phyloP scores from a whole-genome alignment of 306 rosid genomes.

The Corylus heterophylla region DNA sequence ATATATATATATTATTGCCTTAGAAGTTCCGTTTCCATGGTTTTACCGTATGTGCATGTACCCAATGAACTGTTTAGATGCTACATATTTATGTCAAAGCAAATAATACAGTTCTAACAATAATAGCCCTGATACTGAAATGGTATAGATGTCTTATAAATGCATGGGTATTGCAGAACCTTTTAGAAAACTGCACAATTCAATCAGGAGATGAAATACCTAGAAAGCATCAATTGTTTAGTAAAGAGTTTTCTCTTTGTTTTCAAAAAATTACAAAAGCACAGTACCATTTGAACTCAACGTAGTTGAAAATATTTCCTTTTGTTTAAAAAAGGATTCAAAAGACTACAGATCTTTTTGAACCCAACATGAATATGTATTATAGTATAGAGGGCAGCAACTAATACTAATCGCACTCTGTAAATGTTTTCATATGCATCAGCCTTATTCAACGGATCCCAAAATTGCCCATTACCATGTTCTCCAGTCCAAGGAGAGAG shows the following conservation, averaged over 20 bases:
- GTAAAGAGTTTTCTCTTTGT: neutral
- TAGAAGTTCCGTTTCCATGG: neutral
- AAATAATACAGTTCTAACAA: neutral
- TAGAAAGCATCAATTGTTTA: neutral
- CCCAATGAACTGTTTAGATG: neutral
- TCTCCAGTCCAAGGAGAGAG: conserved; percentile 1
- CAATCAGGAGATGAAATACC: neutral
- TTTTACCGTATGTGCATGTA: neutral
- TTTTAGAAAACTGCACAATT: neutral
- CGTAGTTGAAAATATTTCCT: neutral
- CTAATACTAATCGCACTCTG: neutral
- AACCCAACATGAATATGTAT: neutral
- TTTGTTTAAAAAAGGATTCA: neutral
- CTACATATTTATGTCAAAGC: neutral
- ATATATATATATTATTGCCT: neutral
- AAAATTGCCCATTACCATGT: conserved; percentile 8
- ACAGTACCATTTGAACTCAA: neutral
- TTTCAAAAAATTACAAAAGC: neutral
- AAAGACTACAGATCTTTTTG: neutral
- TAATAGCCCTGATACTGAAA: neutral
- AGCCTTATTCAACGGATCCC: conserved; percentile 9
- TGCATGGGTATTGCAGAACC: neutral
- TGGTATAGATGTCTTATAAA: neutral
- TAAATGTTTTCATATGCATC: neutral
- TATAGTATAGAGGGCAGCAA: neutral